A percentile compares a stretch with the other conserved stretches of the same genome.
Conservation (phyloP, 345 rosid species). For the Mercurialis annua region DNA sequence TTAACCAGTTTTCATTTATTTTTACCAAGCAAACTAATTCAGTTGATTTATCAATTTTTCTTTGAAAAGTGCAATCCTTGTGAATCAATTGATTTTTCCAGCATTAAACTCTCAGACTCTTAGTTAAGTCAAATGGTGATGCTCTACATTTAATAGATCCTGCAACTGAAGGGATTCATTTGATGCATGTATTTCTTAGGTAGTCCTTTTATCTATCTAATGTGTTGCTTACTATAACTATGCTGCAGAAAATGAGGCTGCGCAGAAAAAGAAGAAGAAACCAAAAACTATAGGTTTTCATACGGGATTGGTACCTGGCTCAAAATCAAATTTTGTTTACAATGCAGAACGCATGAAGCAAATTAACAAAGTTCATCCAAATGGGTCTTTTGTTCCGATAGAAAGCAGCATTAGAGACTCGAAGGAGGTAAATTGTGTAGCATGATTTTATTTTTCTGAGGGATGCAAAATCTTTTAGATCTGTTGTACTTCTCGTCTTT, state of each 20-base stretch:
- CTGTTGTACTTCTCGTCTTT: background rate
- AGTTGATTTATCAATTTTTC: background rate
- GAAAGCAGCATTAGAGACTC: conserved; percentile 45
- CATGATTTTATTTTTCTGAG: background rate
- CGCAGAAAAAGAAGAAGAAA: conserved; percentile 63
- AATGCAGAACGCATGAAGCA: conserved; percentile 51
- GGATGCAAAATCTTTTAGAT: background rate
- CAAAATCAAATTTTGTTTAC: conserved; percentile 43
- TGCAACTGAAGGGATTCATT: background rate
- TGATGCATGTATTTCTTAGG: background rate
- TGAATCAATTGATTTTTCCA: background rate
- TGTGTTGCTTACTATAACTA: conserved; percentile 16
- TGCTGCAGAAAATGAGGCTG: conserved; percentile 63
- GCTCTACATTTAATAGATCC: background rate
- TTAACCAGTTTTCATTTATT: too few species aligned
- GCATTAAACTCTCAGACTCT: background rate
- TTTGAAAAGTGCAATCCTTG: background rate
- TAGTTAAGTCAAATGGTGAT: background rate
- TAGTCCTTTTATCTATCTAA: background rate
- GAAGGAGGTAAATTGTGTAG: conserved; percentile 50
- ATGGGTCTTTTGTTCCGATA: conserved; percentile 36
- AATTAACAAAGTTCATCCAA: conserved; percentile 43
- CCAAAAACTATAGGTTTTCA: conserved; percentile 41
- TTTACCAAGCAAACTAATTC: background rate
- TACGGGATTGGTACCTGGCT: conserved; percentile 38